Conservation (phyloP, 495 filamentous ascomycete genomes). For the Corynascus novoguineensis region DNA sequence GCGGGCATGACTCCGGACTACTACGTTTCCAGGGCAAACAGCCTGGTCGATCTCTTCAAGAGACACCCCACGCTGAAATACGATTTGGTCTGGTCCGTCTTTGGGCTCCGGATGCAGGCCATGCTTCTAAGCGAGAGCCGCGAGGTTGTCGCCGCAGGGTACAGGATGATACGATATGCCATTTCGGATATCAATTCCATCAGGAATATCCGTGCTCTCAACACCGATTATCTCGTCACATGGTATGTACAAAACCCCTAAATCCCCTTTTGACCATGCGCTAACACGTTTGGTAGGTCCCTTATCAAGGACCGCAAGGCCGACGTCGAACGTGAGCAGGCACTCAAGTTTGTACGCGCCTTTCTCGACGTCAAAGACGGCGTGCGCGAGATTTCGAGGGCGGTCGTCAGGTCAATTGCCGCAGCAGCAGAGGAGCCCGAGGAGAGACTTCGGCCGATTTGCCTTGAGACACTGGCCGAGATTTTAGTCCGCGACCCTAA, state of each 20-base stretch:
- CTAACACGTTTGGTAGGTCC: constrained; percentile 44
- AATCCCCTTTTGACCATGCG: not conserved
- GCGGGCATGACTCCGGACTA: constrained; percentile 87
- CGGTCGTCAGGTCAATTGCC: constrained; percentile 79
- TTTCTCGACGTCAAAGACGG: constrained; percentile 96
- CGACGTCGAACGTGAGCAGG: constrained; percentile 93
- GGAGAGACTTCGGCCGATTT: constrained; percentile 82
- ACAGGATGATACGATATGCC: constrained; percentile 86
- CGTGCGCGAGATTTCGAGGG: constrained; percentile 77
- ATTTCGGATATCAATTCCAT: constrained; percentile 88
- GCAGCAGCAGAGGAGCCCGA: constrained; percentile 83
- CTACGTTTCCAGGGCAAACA: constrained; percentile 89
- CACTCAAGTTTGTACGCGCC: constrained; percentile 89
- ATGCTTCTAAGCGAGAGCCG: constrained; percentile 93
- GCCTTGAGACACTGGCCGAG: constrained; percentile 86
- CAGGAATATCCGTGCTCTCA: constrained; percentile 75
- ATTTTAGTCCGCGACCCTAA: constrained; percentile 79
- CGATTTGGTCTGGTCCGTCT: constrained; percentile 90
- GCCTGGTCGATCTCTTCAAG: constrained; percentile 86
- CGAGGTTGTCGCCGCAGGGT: constrained; percentile 91
- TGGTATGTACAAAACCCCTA: constrained; percentile 40
- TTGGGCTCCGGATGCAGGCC: constrained; percentile 85
- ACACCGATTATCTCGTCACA: constrained; percentile 89
- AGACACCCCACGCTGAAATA: constrained; percentile 89
- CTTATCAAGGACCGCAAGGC: constrained; percentile 92